Percentiles rank a stretch among this genome's conserved stretches.
These are phyloP conservation scores for Myrica gale DNA, from an alignment of 306 rosid species.

Conservation along the genomic window DNA sequence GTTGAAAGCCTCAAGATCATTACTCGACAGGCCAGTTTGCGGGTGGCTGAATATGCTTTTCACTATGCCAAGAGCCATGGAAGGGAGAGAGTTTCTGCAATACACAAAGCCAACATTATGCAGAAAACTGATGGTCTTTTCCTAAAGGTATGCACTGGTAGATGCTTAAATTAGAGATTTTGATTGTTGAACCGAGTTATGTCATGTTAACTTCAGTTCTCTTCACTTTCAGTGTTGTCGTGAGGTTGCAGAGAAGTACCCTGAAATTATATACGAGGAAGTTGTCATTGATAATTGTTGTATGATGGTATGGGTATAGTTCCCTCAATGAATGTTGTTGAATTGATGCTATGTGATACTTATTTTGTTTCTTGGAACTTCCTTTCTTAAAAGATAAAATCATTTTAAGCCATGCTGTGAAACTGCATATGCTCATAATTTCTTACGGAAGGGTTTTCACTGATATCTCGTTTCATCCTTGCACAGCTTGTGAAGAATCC, in stretches of 20 bases:
- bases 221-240: conserved; percentile 79
- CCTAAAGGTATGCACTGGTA: conserved; percentile 43
- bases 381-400: neutral
- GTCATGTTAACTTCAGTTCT: conserved; percentile 20
- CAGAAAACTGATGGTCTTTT: conserved; percentile 99
- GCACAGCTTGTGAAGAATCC: conserved; percentile 98
- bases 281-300: conserved; percentile 98
- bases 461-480: conserved; percentile 17
- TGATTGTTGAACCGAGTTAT: conserved; percentile 6
- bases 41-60: conserved; percentile 99
- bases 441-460: conserved; percentile 8
- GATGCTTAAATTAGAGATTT: conserved; percentile 5
- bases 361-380: conserved; percentile 10
- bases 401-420: neutral
- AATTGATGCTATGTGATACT: conserved; percentile 25
- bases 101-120: conserved; percentile 99
- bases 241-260: conserved; percentile 96
- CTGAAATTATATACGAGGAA: conserved; percentile 91
- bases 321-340: conserved; percentile 18
- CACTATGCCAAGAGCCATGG: conserved; percentile 95
- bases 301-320: conserved; percentile 73
- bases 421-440: neutral
- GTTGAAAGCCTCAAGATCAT: conserved; percentile 98
- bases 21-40: conserved; percentile 94
- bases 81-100: conserved; percentile 94